Percentiles rank a stretch among this genome's conserved stretches.
phyloP scores from a whole-genome alignment of 768 basidiomycete genomes.

The Dentipellis fragilis region DNA sequence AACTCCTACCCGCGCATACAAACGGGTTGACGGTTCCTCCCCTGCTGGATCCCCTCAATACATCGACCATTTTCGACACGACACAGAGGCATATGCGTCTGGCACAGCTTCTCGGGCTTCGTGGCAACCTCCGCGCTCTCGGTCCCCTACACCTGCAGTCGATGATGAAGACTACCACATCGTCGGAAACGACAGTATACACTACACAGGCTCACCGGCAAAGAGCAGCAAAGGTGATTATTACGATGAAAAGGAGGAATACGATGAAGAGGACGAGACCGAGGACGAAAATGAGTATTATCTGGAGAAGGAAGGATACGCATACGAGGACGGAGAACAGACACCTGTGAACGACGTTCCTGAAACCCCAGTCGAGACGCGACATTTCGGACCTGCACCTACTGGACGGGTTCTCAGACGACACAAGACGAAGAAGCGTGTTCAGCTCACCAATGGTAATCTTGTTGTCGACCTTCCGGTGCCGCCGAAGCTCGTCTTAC shows the following conservation, averaged over 20 bases:
- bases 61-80: conserved; percentile 53
- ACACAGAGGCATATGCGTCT: conserved; percentile 62
- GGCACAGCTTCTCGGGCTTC: conserved; percentile 42
- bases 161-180: conserved; percentile 67
- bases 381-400: conserved; percentile 86
- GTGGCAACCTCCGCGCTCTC: conserved; percentile 47
- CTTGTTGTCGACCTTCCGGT: conserved; percentile 78
- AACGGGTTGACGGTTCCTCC: conserved; percentile 3
- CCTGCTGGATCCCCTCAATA: conserved; percentile 21
- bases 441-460: conserved; percentile 81
- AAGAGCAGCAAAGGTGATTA: conserved; percentile 20
- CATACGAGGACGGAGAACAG: conserved; percentile 15
- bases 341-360: conserved; percentile 29
- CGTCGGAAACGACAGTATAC: conserved; percentile 43
- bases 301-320: conserved; percentile 6
- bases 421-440: conserved; percentile 65
- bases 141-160: conserved; percentile 66
- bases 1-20: conserved; percentile 7
- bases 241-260: conserved; percentile 6
- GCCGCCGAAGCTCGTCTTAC: conserved; percentile 75
- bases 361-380: conserved; percentile 44
- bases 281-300: conserved; percentile 13
- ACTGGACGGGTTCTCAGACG: conserved; percentile 67
- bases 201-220: conserved; percentile 34
- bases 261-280: conserved; percentile 16